These are phyloP conservation scores for Termitomyces sp. DNA, from an alignment of 768 basidiomycete species.

Conservation along the genomic window DNA sequence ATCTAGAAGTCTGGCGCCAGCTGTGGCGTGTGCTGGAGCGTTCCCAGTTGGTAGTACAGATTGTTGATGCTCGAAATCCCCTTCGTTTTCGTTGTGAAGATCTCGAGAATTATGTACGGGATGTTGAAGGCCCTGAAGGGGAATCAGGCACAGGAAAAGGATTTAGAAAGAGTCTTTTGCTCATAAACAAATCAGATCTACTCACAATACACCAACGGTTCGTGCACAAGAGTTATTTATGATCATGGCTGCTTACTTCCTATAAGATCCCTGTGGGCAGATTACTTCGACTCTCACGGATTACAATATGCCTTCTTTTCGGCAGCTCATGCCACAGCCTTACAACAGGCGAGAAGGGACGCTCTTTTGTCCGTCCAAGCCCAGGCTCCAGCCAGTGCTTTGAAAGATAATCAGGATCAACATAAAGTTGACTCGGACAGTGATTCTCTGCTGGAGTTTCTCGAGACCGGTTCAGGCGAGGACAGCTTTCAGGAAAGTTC, in stretches of 20 bases:
- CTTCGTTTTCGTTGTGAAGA: constrained; percentile 90
- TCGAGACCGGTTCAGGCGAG: constrained; percentile 22
- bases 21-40: constrained; percentile 96
- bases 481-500: constrained; percentile 21
- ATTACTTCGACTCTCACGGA: constrained; percentile 75
- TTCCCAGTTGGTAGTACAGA: constrained; percentile 91
- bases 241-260: not conserved
- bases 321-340: constrained; percentile 78
- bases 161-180: constrained; percentile 67
- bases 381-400: constrained; percentile 4
- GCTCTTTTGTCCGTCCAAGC: constrained; percentile 27
- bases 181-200: constrained; percentile 96
- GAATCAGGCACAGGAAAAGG: constrained; percentile 74
- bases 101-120: constrained; percentile 77
- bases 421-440: constrained; percentile 6
- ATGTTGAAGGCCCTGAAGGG: constrained; percentile 79
- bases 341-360: constrained; percentile 71
- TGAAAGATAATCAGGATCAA: constrained; percentile 6
- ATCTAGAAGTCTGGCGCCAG: constrained; percentile 97
- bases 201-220: constrained; percentile 84
- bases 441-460: constrained; percentile 12
- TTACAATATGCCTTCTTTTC: constrained; percentile 91
- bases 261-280: constrained; percentile 78
- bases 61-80: constrained; percentile 95
- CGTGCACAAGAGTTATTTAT: constrained; percentile 1